Evolutionary conservation across 2,329 filamentous ascomycete species (phyloP).

Genomic region (Paecilomyces fulvus): DNA sequence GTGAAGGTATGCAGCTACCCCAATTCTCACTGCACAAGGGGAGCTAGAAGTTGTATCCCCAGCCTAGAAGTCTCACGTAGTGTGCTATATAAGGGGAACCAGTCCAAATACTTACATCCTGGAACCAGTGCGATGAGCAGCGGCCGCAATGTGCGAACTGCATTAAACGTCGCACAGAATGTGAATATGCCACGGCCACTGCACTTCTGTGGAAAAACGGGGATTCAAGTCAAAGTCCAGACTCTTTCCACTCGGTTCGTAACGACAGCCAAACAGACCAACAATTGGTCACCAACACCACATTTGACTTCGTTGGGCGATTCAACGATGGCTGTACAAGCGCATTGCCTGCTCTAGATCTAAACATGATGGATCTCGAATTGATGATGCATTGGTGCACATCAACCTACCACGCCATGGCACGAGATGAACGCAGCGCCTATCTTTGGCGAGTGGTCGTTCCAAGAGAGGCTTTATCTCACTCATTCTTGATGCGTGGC

Average conservation of each 20-base stretch:
- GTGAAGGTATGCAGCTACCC: slow-evolving; percentile 13
- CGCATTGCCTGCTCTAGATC: slow-evolving; percentile 17
- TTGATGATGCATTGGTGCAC: slow-evolving; percentile 34
- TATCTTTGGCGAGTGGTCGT: slow-evolving; percentile 24
- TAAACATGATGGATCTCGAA: slow-evolving; percentile 39
- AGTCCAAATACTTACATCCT: not conserved
- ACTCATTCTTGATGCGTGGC: slow-evolving; percentile 30
- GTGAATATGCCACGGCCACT: slow-evolving; percentile 10
- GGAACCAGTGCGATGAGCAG: slow-evolving; percentile 17
- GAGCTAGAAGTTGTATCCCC: no score
- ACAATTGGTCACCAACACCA: slow-evolving; percentile 5
- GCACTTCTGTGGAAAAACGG: not conserved
- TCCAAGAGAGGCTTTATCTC: slow-evolving; percentile 24
- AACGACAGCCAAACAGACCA: not conserved
- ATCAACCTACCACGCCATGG: slow-evolving; percentile 22
- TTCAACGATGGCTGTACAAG: slow-evolving; percentile 2
- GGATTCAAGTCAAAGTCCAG: not conserved
- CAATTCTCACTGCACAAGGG: not conserved
- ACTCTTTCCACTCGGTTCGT: not conserved
- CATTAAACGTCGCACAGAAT: slow-evolving; percentile 13
- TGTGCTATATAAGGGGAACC: not conserved
- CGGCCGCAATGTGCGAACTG: slow-evolving; percentile 17
- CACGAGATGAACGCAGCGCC: slow-evolving; percentile 22
- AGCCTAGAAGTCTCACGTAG: not conserved
- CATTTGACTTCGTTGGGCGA: slow-evolving; percentile 3